These are phyloP conservation scores for Biscogniauxia sp. DNA, from an alignment of 2,329 filamentous ascomycete genomes.

Conservation along the genomic window DNA sequence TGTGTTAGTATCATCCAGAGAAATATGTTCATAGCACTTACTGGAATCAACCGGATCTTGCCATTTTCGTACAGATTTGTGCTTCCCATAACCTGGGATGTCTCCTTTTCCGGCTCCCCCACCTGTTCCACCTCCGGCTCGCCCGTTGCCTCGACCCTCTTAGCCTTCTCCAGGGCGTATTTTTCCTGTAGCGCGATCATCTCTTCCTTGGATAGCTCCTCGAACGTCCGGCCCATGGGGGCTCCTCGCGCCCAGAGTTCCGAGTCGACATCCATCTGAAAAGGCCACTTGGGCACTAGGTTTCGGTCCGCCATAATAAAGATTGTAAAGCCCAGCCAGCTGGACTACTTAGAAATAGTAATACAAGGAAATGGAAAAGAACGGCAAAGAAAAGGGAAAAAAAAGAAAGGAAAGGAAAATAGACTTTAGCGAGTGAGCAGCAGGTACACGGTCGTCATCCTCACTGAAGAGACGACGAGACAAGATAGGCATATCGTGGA, in stretches of 20 bases:
- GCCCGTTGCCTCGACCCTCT: not conserved
- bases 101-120: not conserved
- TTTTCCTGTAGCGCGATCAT: not conserved
- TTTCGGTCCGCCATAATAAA: not conserved
- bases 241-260: not conserved
- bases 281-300: not conserved
- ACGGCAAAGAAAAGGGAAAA: not conserved
- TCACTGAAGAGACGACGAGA: not conserved
- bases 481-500: not conserved
- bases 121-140: not conserved
- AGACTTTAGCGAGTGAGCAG: not conserved
- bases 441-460: not conserved
- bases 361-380: not conserved
- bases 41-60: constrained; percentile 20
- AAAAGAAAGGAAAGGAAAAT: not conserved
- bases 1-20: not conserved
- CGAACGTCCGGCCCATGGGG: not conserved
- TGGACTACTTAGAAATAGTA: not conserved
- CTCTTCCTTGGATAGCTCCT: not conserved
- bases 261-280: not conserved
- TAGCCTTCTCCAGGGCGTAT: not conserved
- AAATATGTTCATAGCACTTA: constrained; percentile 15
- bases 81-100: constrained; percentile 20
- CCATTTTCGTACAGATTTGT: constrained; percentile 20
- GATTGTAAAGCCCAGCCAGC: not conserved